Evolutionary conservation across 108 stramenopile species (phyloP).

Genomic region (Skeletonema grethae): DNA sequence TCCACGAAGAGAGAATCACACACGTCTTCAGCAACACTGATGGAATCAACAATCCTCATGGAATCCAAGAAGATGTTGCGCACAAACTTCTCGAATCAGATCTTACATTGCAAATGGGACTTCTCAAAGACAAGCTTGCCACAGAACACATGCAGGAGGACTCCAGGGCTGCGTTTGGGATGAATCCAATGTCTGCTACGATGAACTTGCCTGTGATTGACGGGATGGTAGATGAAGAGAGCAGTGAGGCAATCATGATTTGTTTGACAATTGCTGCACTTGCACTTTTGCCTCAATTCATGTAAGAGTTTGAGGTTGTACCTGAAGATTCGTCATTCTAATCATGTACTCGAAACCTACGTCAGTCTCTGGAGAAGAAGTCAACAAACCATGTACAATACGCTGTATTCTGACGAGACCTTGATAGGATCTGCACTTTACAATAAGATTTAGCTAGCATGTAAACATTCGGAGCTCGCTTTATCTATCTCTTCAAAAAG

Average conservation of each 20-base stretch:
- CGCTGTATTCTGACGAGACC: no score
- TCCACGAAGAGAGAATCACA: conserved; percentile 41
- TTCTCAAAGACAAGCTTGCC: conserved; percentile 30
- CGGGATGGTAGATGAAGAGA: conserved; percentile 44
- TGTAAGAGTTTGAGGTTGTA: background rate
- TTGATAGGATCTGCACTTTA: no score
- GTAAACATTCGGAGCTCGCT: background rate
- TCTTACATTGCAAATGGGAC: conserved; percentile 28
- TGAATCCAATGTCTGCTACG: conserved; percentile 22
- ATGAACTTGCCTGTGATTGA: conserved; percentile 31
- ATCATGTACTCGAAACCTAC: no score
- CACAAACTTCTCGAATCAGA: conserved; percentile 40
- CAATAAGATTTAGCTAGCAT: background rate
- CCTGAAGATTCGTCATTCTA: background rate
- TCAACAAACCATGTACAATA: background rate
- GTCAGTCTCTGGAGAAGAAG: background rate
- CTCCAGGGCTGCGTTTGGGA: conserved; percentile 17
- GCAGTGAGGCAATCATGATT: conserved; percentile 42
- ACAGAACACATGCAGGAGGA: conserved; percentile 47
- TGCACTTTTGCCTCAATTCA: conserved; percentile 36
- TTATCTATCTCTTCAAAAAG: conserved; percentile 1
- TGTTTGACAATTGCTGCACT: conserved; percentile 39
- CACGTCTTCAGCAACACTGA: conserved; percentile 32
- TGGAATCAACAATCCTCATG: conserved; percentile 36
- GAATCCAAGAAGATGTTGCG: conserved; percentile 30